Evolutionary conservation across 169 alveolate species (phyloP).

Genomic region (Theileria parva): DNA sequence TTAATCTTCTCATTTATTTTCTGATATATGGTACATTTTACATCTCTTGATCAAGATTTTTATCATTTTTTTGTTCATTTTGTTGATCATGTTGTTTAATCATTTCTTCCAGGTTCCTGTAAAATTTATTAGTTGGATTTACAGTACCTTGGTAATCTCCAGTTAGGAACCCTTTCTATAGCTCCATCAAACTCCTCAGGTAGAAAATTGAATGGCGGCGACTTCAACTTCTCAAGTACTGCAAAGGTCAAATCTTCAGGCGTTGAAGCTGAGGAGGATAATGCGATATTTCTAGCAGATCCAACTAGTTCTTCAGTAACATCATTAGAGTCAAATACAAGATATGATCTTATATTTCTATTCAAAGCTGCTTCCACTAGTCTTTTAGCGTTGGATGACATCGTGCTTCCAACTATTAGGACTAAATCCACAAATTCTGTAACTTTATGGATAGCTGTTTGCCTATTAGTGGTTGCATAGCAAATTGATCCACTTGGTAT

Average conservation of each 20-base stretch:
- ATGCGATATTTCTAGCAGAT: slow-evolving; percentile 66
- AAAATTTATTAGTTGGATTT: neutral
- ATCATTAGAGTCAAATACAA: slow-evolving; percentile 68
- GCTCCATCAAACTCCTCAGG: slow-evolving; percentile 65
- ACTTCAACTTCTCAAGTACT: slow-evolving; percentile 58
- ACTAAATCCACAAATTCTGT: slow-evolving; percentile 65
- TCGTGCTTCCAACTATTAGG: slow-evolving; percentile 76
- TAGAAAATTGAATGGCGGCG: slow-evolving; percentile 59
- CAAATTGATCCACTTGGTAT: slow-evolving; percentile 85
- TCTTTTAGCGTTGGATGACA: slow-evolving; percentile 78
- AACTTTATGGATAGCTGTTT: slow-evolving; percentile 72
- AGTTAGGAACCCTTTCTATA: slow-evolving; percentile 77
- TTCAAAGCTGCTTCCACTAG: slow-evolving; percentile 72
- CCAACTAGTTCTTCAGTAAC: slow-evolving; percentile 66
- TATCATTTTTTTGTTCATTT: slow-evolving; percentile 38
- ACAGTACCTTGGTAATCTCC: slow-evolving; percentile 77
- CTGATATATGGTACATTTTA: slow-evolving; percentile 1
- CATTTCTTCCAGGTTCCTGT: slow-evolving; percentile 60
- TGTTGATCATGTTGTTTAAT: slow-evolving; percentile 61
- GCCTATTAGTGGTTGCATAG: slow-evolving; percentile 84
- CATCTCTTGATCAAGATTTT: slow-evolving; percentile 2
- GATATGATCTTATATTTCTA: slow-evolving; percentile 65
- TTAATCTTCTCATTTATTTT: neutral
- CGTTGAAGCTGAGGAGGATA: slow-evolving; percentile 83
- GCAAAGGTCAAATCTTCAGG: slow-evolving; percentile 77